A percentile compares a stretch with the other conserved stretches of the same genome.
These are phyloP conservation scores for Botrytis byssoidea DNA, from an alignment of 2,329 filamentous ascomycete species.

Conservation along the genomic window DNA sequence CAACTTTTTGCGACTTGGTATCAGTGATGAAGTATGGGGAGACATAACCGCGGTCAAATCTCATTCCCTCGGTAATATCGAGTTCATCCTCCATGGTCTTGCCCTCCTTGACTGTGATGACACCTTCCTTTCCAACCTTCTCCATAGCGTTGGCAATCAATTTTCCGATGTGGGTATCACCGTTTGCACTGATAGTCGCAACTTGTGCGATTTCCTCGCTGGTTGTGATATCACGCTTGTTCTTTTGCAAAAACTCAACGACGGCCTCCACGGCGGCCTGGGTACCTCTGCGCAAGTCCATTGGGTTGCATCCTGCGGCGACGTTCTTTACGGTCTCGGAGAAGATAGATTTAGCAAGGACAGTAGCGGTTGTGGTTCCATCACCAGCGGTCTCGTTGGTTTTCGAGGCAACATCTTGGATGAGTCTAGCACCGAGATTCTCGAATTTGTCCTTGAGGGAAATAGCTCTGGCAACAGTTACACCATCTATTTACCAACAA, in stretches of 20 bases:
- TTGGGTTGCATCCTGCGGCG: constrained; percentile 97
- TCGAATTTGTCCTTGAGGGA: constrained; percentile 98
- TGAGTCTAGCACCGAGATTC: constrained; percentile 93
- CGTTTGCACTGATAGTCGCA: constrained; percentile 96
- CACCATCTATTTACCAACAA: constrained; percentile 61
- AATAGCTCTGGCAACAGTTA: constrained; percentile 86
- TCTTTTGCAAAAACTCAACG: constrained; percentile 87
- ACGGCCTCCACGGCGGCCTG: constrained; percentile 95
- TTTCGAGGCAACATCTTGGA: constrained; percentile 98
- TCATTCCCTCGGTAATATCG: constrained; percentile 99
- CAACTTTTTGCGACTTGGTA: constrained; percentile 96
- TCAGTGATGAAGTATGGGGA: constrained; percentile 99
- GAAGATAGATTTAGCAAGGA: constrained; percentile 96
- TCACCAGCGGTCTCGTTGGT: constrained; percentile 99
- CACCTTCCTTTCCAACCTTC: constrained; percentile 99
- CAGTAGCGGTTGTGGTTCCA: constrained; percentile 95
- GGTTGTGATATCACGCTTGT: constrained; percentile 98
- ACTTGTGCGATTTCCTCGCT: constrained; percentile 97
- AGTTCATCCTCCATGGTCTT: constrained; percentile 98
- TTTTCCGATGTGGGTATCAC: constrained; percentile 90
- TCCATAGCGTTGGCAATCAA: constrained; percentile 99
- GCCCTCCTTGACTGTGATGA: constrained; percentile 99
- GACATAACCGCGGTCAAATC: constrained; percentile 97
- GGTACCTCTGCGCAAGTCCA: constrained; percentile 96
- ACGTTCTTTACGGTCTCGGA: constrained; percentile 99